phyloP scores from a whole-genome alignment of 1,284 basidiomycete genomes.

The Anthracocystis panici-leucophaei region DNA sequence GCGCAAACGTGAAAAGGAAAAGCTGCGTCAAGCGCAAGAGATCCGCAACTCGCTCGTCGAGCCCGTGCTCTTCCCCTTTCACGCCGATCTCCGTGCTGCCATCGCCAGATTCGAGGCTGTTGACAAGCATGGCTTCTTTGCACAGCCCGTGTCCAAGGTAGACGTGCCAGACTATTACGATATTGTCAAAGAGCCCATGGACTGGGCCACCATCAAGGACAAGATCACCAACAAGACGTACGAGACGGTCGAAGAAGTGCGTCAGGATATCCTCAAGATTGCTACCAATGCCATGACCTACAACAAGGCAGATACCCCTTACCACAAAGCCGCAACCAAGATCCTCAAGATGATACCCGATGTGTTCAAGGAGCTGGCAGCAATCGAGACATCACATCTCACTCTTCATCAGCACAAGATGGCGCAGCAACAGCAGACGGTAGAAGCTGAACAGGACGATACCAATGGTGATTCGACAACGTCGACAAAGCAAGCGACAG shows the following conservation, averaged over 20 bases:
- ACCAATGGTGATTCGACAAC: background rate
- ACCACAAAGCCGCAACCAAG: slow-evolving; percentile 79
- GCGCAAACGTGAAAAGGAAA: slow-evolving; percentile 85
- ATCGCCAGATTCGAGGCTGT: slow-evolving; percentile 32
- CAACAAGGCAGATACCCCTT: slow-evolving; percentile 81
- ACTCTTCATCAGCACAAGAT: slow-evolving; percentile 9
- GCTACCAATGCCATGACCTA: slow-evolving; percentile 87
- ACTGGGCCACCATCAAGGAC: slow-evolving; percentile 79
- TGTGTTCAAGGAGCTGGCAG: slow-evolving; percentile 73
- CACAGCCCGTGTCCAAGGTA: slow-evolving; percentile 72
- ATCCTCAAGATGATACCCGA: slow-evolving; percentile 76
- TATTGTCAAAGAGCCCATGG: slow-evolving; percentile 87
- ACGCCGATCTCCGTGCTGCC: slow-evolving; percentile 32
- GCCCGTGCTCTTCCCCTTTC: slow-evolving; percentile 44
- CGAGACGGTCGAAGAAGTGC: slow-evolving; percentile 79
- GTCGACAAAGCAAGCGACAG: background rate
- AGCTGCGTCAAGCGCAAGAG: slow-evolving; percentile 80
- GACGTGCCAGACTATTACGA: slow-evolving; percentile 94
- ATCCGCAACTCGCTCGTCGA: slow-evolving; percentile 78
- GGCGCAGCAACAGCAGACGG: slow-evolving; percentile 4
- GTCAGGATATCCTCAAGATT: slow-evolving; percentile 87
- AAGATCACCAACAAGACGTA: slow-evolving; percentile 81
- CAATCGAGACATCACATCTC: slow-evolving; percentile 41
- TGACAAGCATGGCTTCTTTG: slow-evolving; percentile 59
- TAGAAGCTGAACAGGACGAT: background rate